Evolutionary conservation across 306 rosid genomes (phyloP).

Genomic region (Prunus armeniaca): DNA sequence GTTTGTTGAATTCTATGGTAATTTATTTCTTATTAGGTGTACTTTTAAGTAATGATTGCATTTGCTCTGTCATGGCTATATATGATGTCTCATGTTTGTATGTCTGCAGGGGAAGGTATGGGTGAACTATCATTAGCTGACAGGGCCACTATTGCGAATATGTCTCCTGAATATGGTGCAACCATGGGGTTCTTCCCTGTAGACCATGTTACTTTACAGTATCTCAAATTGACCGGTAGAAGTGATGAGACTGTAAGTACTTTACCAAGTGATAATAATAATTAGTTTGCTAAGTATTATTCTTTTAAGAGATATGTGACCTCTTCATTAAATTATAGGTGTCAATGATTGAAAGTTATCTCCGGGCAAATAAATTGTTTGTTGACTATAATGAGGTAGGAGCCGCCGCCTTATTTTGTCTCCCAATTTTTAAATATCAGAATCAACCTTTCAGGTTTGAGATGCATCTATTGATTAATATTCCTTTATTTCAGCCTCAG

Average conservation of each 20-base stretch:
- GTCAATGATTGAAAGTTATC: conserved; percentile 89
- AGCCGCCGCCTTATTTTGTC: not conserved
- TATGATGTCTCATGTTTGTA: conserved; percentile 17
- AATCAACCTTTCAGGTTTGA: not conserved
- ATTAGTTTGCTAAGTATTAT: conserved; percentile 1
- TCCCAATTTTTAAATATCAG: not conserved
- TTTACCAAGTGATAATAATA: not conserved
- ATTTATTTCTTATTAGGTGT: conserved; percentile 10
- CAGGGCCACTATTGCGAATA: conserved; percentile 97
- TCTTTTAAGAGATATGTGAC: not conserved
- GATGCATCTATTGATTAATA: conserved; percentile 28
- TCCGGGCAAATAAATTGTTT: conserved; percentile 84
- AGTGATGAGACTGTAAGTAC: conserved; percentile 86
- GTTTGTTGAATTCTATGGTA: conserved; percentile 94
- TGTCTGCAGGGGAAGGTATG: conserved; percentile 86
- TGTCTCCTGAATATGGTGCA: conserved; percentile 99
- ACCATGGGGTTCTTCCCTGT: conserved; percentile 99
- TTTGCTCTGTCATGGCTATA: not conserved
- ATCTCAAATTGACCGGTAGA: conserved; percentile 91
- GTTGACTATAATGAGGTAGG: conserved; percentile 91
- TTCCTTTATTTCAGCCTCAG: conserved; percentile 61
- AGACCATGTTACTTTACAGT: conserved; percentile 89
- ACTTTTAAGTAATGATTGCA: not conserved
- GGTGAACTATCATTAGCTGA: conserved; percentile 86
- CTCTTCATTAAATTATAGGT: conserved; percentile 51